These are phyloP conservation scores for Alternaria sp. DNA, from an alignment of 2,329 filamentous ascomycete genomes.

Conservation along the genomic window DNA sequence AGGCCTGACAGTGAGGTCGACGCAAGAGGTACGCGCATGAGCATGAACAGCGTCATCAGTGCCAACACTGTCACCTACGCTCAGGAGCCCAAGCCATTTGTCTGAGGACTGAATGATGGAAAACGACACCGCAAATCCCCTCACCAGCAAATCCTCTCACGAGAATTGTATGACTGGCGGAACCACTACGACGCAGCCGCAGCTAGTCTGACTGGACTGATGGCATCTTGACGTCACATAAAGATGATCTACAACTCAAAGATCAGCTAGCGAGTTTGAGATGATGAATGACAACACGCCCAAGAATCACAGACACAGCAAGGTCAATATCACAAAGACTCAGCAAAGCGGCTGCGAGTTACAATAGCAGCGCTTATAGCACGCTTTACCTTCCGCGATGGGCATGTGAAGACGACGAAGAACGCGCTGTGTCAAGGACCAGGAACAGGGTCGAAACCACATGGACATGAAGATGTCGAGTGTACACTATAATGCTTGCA, in stretches of 20 bases:
- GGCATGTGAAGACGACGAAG: background rate
- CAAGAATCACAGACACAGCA: background rate
- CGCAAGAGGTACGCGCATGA: slow-evolving; percentile 20
- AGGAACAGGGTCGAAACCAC: background rate
- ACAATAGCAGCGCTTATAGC: background rate
- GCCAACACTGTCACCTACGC: slow-evolving; percentile 23
- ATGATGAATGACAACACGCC: too few species aligned
- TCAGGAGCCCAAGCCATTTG: slow-evolving; percentile 38
- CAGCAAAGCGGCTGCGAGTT: background rate
- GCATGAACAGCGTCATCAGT: slow-evolving; percentile 30
- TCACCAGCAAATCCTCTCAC: background rate
- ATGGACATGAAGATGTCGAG: background rate
- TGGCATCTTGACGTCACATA: background rate
- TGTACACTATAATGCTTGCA: slow-evolving; percentile 9
- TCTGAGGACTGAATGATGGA: slow-evolving; percentile 18
- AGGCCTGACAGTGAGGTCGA: slow-evolving; percentile 5
- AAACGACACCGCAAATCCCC: background rate
- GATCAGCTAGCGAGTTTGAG: background rate
- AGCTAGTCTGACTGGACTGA: background rate
- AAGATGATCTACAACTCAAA: background rate
- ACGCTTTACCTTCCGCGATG: background rate
- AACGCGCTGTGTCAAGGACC: background rate
- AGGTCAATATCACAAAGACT: background rate
- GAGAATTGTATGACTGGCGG: background rate
- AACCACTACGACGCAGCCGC: background rate